Percentiles rank a stretch among this genome's conserved stretches.
Evolutionary conservation across 2,329 filamentous ascomycete species (phyloP).

Genomic region (Trichoderma atrobrunneum): DNA sequence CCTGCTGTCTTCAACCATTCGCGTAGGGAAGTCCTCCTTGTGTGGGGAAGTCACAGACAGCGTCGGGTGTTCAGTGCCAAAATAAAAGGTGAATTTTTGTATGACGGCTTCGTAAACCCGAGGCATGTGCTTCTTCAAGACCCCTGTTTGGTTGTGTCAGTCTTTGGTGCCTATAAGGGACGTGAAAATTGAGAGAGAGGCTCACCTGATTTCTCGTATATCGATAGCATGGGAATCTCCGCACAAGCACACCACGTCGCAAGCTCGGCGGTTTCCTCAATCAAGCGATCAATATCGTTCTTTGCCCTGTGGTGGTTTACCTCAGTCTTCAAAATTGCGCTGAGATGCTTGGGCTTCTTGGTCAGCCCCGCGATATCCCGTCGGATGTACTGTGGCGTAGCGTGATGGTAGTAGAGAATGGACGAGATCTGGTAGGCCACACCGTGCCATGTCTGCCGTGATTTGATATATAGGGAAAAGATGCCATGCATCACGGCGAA

Average conservation of each 20-base stretch:
- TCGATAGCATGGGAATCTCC: conserved; percentile 79
- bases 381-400: conserved; percentile 87
- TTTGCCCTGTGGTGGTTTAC: conserved; percentile 64
- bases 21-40: conserved; percentile 37
- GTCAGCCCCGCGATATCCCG: conserved; percentile 75
- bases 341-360: conserved; percentile 79
- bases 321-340: conserved; percentile 76
- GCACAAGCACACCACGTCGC: conserved; percentile 90
- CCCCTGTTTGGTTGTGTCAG: conserved; percentile 47
- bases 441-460: conserved; percentile 75
- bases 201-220: conserved; percentile 89
- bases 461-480: conserved; percentile 84
- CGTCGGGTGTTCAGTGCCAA: conserved; percentile 69
- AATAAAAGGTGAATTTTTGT: conserved; percentile 81
- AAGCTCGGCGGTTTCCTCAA: conserved; percentile 89
- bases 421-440: conserved; percentile 75
- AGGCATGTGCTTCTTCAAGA: conserved; percentile 86
- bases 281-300: conserved; percentile 75
- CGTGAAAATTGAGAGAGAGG: not conserved
- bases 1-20: conserved; percentile 29
- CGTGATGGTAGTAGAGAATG: conserved; percentile 91
- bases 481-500: conserved; percentile 72
- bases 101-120: conserved; percentile 76
- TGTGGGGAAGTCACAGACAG: conserved; percentile 56
- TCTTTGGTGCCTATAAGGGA: not conserved